Conservation (phyloP, 257 asterid genomes). For the Solanum pinnatisectum region DNA sequence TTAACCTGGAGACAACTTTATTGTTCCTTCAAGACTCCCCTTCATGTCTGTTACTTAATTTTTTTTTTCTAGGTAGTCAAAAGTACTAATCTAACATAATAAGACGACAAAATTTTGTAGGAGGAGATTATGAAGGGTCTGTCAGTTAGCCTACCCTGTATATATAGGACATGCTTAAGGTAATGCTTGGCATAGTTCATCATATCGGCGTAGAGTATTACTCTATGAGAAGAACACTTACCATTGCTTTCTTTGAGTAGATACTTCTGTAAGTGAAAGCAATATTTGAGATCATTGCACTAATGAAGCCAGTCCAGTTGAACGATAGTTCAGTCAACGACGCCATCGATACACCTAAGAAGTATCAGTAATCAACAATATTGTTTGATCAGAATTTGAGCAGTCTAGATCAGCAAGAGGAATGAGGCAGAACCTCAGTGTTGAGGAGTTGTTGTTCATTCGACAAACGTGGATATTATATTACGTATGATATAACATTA, state of each 20-base stretch:
- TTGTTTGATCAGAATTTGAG: neutral
- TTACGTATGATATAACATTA: neutral
- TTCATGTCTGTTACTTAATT: neutral
- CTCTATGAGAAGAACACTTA: neutral
- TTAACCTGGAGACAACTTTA: neutral
- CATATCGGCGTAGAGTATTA: neutral
- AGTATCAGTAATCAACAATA: neutral
- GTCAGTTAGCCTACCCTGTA: neutral
- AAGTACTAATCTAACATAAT: neutral
- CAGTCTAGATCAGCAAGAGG: neutral
- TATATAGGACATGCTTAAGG: neutral
- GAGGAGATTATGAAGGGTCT: neutral
- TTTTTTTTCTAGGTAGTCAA: neutral
- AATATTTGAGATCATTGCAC: constrained; percentile 99
- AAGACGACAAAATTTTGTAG: neutral
- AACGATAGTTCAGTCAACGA: constrained; percentile 94
- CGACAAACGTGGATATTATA: neutral
- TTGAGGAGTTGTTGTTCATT: neutral
- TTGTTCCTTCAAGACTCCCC: neutral
- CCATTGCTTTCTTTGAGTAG: constrained; percentile 99
- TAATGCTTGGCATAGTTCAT: neutral
- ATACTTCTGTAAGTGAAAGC: constrained; percentile 98
- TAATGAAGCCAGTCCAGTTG: constrained; percentile 88
- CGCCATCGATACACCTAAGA: constrained; percentile 96
- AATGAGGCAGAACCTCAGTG: neutral